These are phyloP conservation scores for Dioscorea dumetorum DNA, from an alignment of 106 monocot genomes.

Conservation along the genomic window DNA sequence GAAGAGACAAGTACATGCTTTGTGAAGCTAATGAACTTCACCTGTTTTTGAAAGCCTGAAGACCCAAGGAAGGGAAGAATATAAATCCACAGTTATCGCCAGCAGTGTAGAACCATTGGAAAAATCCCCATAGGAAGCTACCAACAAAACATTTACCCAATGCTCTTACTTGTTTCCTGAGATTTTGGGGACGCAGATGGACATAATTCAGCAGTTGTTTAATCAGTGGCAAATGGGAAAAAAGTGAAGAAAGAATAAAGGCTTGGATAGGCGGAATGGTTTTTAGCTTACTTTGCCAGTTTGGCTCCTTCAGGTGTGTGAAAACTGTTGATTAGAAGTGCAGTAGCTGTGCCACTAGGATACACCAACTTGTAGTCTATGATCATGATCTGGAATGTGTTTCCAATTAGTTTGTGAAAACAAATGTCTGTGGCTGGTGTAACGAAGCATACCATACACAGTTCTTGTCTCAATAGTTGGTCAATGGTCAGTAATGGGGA, in stretches of 20 bases:
- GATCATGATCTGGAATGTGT: constrained; percentile 58
- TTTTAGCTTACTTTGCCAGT: constrained; percentile 47
- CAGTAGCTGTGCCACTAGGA: constrained; percentile 84
- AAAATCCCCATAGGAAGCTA: constrained; percentile 78
- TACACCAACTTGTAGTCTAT: constrained; percentile 73
- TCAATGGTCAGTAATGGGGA: neutral
- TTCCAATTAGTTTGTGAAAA: neutral
- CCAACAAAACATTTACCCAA: constrained; percentile 44
- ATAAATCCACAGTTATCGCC: constrained; percentile 63
- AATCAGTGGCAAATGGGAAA: no score
- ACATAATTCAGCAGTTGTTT: neutral
- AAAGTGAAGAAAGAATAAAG: no score
- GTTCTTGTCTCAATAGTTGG: neutral
- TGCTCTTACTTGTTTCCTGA: constrained; percentile 55
- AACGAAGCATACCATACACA: no score
- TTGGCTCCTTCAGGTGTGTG: constrained; percentile 73
- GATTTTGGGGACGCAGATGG: neutral
- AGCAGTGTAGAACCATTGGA: constrained; percentile 70
- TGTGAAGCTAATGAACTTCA: constrained; percentile 8
- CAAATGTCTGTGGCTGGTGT: no score
- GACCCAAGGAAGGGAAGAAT: constrained; percentile 56
- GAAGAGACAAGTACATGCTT: no score
- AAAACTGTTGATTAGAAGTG: constrained; percentile 81
- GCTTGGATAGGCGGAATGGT: neutral
- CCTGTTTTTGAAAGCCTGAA: constrained; percentile 49